Evolutionary conservation across 2,329 filamentous ascomycete genomes (phyloP), one percentile per base, ranked within the genome.

Genomic region (Neonectria sp.): DNA sequence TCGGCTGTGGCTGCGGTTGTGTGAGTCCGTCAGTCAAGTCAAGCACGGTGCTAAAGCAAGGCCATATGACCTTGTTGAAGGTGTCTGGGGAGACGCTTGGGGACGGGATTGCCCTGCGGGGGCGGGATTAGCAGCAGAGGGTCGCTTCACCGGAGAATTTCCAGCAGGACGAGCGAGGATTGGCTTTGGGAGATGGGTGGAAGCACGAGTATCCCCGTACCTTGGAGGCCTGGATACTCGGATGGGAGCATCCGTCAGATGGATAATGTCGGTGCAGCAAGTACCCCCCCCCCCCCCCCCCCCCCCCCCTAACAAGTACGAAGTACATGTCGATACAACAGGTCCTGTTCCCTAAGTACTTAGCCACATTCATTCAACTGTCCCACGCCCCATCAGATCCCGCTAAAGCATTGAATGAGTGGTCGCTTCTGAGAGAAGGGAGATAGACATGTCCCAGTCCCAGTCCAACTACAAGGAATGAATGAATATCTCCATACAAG

Each of bases 131-230:
- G 43, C 17, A 46, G 40, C 33, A 6, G 6, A 48, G 33, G 35
- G 48, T 25, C n/a, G 27, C 13, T 43, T 52, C 35, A 35, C 45
- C 57, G 63, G 58, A 46, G 58, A 62, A 58, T 66, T 66, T 61
- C 51, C 21, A 52, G 17, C 25, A 43, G 25, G 37, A 60, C 46
- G 55, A 49, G 45, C 37, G 17, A 37, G 58, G 57, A 60, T 60
- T 37, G 35, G 57, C 37, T 57, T 45, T 46, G 43, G 25, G 40
- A 63, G 9, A 21, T 21, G 40, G 40, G 24, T 21, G 17, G 40
- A 45, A 4, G 17, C 8, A 45, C n/a, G 40, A n/a, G 40, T 40
- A 17, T 40, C n/a, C 37, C 40, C 4, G n/a, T 21, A n/a, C 17
- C 40, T 45, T 24, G n/a, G 40, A 24, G 11, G n/a, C 17, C 24